Conservation (phyloP, 495 filamentous ascomycete genomes). For the Aspergillus sparsus region DNA sequence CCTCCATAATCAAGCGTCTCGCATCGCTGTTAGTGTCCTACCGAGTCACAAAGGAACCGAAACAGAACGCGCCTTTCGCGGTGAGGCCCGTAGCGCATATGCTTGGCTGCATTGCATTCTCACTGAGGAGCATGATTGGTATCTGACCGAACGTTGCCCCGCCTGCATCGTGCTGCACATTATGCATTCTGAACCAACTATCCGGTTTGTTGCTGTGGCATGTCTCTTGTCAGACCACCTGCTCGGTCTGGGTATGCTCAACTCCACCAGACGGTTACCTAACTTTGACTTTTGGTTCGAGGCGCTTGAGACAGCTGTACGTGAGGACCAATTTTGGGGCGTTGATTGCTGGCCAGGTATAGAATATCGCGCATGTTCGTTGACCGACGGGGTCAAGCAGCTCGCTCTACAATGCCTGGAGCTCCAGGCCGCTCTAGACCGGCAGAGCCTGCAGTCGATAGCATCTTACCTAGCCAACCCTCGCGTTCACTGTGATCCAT, state of each 20-base stretch:
- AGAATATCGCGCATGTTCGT: slow-evolving; percentile 50
- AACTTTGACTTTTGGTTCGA: slow-evolving; percentile 57
- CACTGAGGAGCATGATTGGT: slow-evolving; percentile 60
- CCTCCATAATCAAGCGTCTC: slow-evolving; percentile 55
- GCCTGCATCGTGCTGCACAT: slow-evolving; percentile 57
- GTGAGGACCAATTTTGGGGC: slow-evolving; percentile 59
- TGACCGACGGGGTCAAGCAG: slow-evolving; percentile 55
- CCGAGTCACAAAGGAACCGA: slow-evolving; percentile 50
- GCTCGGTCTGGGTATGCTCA: slow-evolving; percentile 26
- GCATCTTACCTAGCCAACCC: slow-evolving; percentile 27
- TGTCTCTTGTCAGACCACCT: slow-evolving; percentile 51
- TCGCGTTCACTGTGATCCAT: slow-evolving; percentile 23
- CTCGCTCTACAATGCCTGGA: slow-evolving; percentile 56
- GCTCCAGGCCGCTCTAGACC: slow-evolving; percentile 36
- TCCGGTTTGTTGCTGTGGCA: slow-evolving; percentile 59
- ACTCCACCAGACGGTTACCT: slow-evolving; percentile 32
- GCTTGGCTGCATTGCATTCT: slow-evolving; percentile 63
- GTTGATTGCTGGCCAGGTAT: slow-evolving; percentile 57
- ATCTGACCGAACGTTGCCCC: slow-evolving; percentile 57
- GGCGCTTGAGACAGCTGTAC: slow-evolving; percentile 53
- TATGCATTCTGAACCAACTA: slow-evolving; percentile 58
- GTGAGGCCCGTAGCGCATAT: slow-evolving; percentile 59
- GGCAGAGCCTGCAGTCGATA: slow-evolving; percentile 29
- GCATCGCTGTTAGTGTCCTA: slow-evolving; percentile 49
- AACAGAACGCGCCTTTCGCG: slow-evolving; percentile 59